Evolutionary conservation across 345 rosid species (phyloP), one percentile per base, ranked within the genome.

Genomic region (Bruguiera sexangula): DNA sequence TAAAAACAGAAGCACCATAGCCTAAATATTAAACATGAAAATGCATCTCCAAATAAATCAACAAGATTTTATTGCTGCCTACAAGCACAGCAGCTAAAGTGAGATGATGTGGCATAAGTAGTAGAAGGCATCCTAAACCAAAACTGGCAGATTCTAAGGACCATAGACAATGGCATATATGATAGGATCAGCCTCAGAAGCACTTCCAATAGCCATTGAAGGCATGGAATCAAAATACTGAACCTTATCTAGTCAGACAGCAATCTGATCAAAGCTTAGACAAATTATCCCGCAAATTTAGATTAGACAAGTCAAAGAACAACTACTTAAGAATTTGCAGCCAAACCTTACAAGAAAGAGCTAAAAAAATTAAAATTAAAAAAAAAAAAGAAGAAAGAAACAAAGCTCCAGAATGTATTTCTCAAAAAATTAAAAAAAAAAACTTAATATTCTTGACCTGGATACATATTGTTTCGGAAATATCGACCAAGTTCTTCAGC

Each of bases 401-500:
- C 46, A 9, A 5, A 70, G 43, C 16, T 9, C 34, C 9, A 30
- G n/a, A 48, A 59, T 37, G 24, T 31, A 54, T 0, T 24, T 21
- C 39, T 19, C 3, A 1, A 19, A 32, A 29, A 6, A 24, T 24
- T 24, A 26, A 76, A 30, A 58, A 65, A 69, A 69, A 29, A 6
- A 66, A 26, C 2, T 27, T 43, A 37, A 59, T 64, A 30, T 65
- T 63, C 51, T 19, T 82, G 66, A 95, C 99, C 99, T 85, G 99
- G 99, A 85, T 96, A 96, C 91, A 96, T 96, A 79, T 96, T 85
- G 81, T 96, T 96, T 61, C 98, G 85, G 73, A 92, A 92, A 76
- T 84, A 96, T 87, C 99, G 85, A 75, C 99, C 99, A 74, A 96
- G 84, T 73, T 96, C 99, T 89, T 96, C 99, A 53, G 99, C 99